Evolutionary conservation across 257 asterid genomes (phyloP).

Genomic region (Catharanthus roseus): DNA sequence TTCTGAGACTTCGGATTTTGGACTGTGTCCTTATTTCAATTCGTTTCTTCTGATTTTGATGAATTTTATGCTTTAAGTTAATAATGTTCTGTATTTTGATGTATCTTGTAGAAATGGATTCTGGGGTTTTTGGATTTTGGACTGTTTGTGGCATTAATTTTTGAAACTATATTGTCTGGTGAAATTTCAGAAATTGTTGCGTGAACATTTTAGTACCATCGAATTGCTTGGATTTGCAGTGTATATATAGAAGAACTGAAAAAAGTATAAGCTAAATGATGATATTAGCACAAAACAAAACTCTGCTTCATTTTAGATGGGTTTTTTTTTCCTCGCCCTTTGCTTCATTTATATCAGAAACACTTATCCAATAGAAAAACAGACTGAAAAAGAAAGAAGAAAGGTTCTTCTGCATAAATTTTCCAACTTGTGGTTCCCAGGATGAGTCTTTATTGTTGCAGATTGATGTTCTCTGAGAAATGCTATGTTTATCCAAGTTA

Average conservation of each 20-base stretch:
- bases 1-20: neutral
- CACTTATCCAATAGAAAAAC: neutral
- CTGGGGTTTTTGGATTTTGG: neutral
- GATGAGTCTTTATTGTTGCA: neutral
- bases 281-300: neutral
- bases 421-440: neutral
- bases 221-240: neutral
- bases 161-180: neutral
- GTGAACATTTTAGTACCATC: neutral
- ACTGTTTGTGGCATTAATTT: neutral
- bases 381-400: neutral
- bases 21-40: constrained; percentile 20
- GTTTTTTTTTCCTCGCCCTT: neutral
- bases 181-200: neutral
- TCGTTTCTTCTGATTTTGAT: neutral
- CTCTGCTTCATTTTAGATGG: neutral
- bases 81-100: neutral
- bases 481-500: neutral
- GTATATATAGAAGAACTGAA: no score
- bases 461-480: neutral
- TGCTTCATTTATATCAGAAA: neutral
- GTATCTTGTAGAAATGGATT: neutral
- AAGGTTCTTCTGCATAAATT: neutral
- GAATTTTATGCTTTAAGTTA: neutral
- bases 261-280: neutral